Conservation (phyloP, 108 stramenopile genomes). For the Skeletonema tropicum region DNA sequence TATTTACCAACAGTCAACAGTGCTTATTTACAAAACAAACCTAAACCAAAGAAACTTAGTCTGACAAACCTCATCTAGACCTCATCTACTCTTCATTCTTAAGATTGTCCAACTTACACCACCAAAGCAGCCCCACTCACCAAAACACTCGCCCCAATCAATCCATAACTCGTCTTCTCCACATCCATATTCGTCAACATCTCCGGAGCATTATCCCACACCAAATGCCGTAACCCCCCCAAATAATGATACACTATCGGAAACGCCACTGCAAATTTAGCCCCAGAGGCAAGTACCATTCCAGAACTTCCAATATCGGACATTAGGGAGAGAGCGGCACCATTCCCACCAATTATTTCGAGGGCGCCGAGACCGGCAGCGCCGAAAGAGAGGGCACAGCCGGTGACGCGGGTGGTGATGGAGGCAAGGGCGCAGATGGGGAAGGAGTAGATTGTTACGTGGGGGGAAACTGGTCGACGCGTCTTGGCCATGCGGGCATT, state of each 20-base stretch:
- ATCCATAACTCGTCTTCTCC: conserved; percentile 69
- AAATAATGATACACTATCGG: conserved; percentile 92
- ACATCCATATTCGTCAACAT: conserved; percentile 69
- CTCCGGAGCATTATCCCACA: conserved; percentile 80
- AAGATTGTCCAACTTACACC: conserved; percentile 9
- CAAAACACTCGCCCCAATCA: conserved; percentile 62
- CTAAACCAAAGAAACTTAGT: no score
- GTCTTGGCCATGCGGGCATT: conserved; percentile 78
- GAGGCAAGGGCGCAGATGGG: conserved; percentile 87
- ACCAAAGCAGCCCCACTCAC: conserved; percentile 58
- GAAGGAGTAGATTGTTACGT: conserved; percentile 95
- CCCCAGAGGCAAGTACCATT: conserved; percentile 59
- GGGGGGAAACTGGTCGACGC: conserved; percentile 92
- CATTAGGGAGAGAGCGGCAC: conserved; percentile 78
- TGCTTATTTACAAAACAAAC: no score
- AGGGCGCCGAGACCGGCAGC: conserved; percentile 75
- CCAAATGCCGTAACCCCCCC: conserved; percentile 83
- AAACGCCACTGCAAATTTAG: conserved; percentile 90
- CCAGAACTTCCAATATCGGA: conserved; percentile 66
- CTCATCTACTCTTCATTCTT: neutral
- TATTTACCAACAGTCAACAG: no score
- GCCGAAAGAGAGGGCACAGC: conserved; percentile 82
- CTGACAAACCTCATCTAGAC: neutral
- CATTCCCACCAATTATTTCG: conserved; percentile 79
- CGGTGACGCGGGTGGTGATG: conserved; percentile 95